Percentiles rank a stretch among this genome's conserved stretches.
Evolutionary conservation across 371 early-diverging fungal species (phyloP).

Genomic region (Mucor indicus): DNA sequence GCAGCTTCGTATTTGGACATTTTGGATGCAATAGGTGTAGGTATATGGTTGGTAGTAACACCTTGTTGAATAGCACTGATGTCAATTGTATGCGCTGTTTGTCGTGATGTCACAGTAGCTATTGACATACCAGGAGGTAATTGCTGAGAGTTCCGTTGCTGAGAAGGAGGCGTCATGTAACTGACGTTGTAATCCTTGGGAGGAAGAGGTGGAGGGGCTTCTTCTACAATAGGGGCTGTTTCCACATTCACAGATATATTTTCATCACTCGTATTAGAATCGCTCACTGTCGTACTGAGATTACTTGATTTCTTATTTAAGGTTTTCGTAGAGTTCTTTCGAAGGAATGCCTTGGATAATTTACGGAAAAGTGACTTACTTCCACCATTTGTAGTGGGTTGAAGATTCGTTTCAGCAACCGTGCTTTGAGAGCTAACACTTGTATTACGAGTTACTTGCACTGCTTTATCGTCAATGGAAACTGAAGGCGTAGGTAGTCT

Average conservation of each 20-base stretch:
- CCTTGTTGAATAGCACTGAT: neutral
- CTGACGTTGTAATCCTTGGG: too few relatives aligned
- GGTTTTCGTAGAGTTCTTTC: constrained; percentile 15
- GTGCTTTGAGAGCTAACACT: too few relatives aligned
- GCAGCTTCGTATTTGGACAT: constrained; percentile 12
- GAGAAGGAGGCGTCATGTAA: too few relatives aligned
- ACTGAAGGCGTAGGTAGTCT: too few relatives aligned
- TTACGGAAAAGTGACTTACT: constrained; percentile 26
- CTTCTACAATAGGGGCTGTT: neutral
- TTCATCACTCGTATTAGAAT: constrained; percentile 3
- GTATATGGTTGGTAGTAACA: neutral
- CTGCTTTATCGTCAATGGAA: too few relatives aligned
- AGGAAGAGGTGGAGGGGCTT: too few relatives aligned
- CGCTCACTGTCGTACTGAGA: constrained; percentile 1
- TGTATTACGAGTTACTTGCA: too few relatives aligned
- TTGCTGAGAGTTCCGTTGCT: constrained; percentile 6
- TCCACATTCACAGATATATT: neutral
- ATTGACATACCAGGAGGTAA: constrained; percentile 25
- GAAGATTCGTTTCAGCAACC: too few relatives aligned
- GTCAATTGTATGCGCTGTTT: constrained; percentile 26
- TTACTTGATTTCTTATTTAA: constrained; percentile 14
- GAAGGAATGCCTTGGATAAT: constrained; percentile 21
- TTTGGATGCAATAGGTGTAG: constrained; percentile 15
- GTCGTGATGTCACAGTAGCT: constrained; percentile 21
- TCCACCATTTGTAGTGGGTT: constrained; percentile 1